Conservation (phyloP, 805 yeast species). For the Wickerhamiella parazyma region DNA sequence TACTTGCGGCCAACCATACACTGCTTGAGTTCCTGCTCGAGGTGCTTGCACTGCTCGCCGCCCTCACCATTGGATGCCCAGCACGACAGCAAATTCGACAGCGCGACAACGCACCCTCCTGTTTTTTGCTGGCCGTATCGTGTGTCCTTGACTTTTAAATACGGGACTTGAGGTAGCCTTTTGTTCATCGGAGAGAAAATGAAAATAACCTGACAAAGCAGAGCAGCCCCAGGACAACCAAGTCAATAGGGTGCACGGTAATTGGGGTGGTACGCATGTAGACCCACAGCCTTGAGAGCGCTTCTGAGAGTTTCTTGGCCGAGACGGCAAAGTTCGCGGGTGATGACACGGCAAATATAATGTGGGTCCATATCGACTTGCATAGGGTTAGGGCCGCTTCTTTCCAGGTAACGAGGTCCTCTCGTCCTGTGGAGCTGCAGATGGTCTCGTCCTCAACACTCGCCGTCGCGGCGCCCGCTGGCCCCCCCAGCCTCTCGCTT, state of each 20-base stretch:
- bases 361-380: neutral
- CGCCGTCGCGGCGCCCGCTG: too few species aligned
- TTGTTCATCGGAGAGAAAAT: constrained; percentile 1
- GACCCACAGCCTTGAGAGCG: neutral
- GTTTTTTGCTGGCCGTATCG: constrained; percentile 7
- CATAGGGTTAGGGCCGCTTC: neutral
- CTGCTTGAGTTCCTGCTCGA: constrained; percentile 55
- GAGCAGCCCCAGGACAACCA: neutral
- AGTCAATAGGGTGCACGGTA: neutral
- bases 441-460: neutral
- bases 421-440: neutral
- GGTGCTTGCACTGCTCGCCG: constrained; percentile 43
- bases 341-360: neutral
- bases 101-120: constrained; percentile 56
- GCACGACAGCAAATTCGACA: constrained; percentile 79
- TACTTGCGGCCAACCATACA: constrained; percentile 43
- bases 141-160: constrained; percentile 12
- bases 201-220: neutral
- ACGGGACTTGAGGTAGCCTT: constrained; percentile 12
- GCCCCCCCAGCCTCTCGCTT: constrained; percentile 24
- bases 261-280: neutral
- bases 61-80: constrained; percentile 96
- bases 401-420: too few species aligned
- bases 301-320: neutral
- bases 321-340: neutral